phyloP scores from a whole-genome alignment of 139 green algal genomes.

The Micromonas pusilla region DNA sequence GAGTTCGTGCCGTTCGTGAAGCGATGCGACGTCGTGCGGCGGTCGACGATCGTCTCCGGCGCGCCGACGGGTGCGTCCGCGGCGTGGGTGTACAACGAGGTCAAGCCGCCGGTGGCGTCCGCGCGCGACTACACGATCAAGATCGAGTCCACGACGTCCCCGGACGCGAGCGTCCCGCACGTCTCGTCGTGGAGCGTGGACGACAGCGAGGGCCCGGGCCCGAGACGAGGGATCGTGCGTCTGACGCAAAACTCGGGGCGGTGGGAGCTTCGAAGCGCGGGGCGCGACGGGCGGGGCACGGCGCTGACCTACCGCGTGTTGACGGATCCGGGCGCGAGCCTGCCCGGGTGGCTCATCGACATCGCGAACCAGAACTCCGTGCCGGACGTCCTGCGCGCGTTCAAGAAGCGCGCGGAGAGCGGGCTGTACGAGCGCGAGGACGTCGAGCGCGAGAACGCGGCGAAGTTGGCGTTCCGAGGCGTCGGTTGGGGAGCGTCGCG shows the following conservation, averaged over 20 bases:
- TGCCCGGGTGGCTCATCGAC: neutral
- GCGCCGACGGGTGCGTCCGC: neutral
- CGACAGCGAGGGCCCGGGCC: neutral
- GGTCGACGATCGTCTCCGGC: neutral
- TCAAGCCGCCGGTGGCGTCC: conserved; percentile 4
- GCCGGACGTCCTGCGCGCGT: conserved; percentile 17
- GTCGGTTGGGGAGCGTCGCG: too few species aligned
- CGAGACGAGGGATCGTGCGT: neutral
- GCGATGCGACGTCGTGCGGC: neutral
- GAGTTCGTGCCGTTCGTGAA: conserved; percentile 13
- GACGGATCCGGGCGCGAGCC: neutral
- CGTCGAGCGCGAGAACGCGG: neutral
- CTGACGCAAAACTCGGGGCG: neutral
- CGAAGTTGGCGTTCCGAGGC: neutral
- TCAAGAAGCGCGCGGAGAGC: neutral
- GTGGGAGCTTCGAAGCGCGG: neutral
- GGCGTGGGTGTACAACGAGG: neutral
- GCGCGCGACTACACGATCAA: neutral
- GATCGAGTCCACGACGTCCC: neutral
- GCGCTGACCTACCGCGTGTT: neutral
- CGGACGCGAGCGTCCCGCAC: too few species aligned
- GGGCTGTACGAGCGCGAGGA: neutral
- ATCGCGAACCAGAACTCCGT: neutral
- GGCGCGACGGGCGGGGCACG: neutral
- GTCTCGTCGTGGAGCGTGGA: neutral